A percentile compares a stretch with the other conserved stretches of the same genome.
Evolutionary conservation across 768 basidiomycete genomes (phyloP).

Genomic region (Lepiota subincarnata): DNA sequence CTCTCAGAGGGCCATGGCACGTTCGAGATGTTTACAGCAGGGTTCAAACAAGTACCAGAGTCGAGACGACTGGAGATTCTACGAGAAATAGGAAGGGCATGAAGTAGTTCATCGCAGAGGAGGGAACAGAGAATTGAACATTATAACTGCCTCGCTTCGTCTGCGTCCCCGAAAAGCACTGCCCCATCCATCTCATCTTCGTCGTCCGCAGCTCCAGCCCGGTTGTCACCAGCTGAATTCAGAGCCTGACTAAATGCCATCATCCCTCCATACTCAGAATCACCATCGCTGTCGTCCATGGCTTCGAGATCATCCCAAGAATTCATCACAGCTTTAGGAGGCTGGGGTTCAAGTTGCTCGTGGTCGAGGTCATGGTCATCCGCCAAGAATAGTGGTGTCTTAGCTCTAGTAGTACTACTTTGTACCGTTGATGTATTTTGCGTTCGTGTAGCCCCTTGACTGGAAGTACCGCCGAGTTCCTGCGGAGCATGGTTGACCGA

Average conservation of each 20-base stretch:
- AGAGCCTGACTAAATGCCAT: constrained; percentile 75
- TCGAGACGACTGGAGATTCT: constrained; percentile 67
- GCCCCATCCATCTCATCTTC: constrained; percentile 75
- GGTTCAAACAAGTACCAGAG: constrained; percentile 66
- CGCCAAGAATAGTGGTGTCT: constrained; percentile 73
- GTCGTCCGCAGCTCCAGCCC: constrained; percentile 60
- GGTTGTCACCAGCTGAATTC: constrained; percentile 49
- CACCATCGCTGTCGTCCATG: constrained; percentile 27
- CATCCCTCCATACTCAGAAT: constrained; percentile 50
- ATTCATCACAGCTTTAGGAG: constrained; percentile 32
- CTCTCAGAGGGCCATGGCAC: constrained; percentile 77
- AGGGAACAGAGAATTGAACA: constrained; percentile 15
- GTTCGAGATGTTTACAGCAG: constrained; percentile 78
- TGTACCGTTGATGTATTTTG: neutral
- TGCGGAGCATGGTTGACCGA: neutral
- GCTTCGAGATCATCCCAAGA: constrained; percentile 28
- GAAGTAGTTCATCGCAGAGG: constrained; percentile 14
- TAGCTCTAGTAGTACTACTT: constrained; percentile 24
- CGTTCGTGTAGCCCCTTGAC: neutral
- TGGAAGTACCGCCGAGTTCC: constrained; percentile 2
- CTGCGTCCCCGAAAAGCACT: constrained; percentile 78
- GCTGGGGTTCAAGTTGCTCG: constrained; percentile 36
- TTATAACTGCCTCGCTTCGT: constrained; percentile 63
- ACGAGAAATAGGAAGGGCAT: constrained; percentile 74
- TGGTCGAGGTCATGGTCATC: constrained; percentile 48